Conservation (phyloP, 257 asterid genomes). For the Solanum tacnaense region DNA sequence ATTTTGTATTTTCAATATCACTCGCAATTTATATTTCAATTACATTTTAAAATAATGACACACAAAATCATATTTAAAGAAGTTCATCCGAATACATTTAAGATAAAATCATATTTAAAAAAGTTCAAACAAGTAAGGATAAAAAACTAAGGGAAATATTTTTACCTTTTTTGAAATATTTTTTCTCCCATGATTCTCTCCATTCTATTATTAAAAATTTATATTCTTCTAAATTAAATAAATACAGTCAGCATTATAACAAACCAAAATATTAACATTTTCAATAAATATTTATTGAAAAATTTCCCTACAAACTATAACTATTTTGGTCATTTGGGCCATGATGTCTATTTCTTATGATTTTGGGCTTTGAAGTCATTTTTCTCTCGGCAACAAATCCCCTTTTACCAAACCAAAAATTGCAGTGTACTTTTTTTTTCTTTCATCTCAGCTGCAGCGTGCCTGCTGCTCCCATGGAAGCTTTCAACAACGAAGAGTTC, state of each 20-base stretch:
- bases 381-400: background rate
- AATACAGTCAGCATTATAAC: background rate
- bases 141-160: background rate
- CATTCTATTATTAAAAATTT: background rate
- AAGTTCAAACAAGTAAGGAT: background rate
- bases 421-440: background rate
- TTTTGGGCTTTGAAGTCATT: background rate
- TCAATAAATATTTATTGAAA: too few relatives aligned
- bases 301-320: too few relatives aligned
- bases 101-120: background rate
- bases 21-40: background rate
- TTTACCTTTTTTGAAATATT: background rate
- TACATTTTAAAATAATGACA: too few relatives aligned
- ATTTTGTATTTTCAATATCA: background rate
- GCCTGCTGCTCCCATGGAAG: conserved; percentile 46
- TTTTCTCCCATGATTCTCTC: background rate
- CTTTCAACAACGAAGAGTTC: conserved; percentile 65
- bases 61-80: background rate
- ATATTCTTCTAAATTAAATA: too few relatives aligned
- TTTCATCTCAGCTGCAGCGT: background rate
- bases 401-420: background rate
- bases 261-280: too few relatives aligned
- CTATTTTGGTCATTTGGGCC: background rate
- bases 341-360: background rate
- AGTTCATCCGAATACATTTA: background rate